Evolutionary conservation across 805 yeast genomes (phyloP), one percentile per base, ranked within the genome.

Genomic region (Saturnispora kantuleensis): DNA sequence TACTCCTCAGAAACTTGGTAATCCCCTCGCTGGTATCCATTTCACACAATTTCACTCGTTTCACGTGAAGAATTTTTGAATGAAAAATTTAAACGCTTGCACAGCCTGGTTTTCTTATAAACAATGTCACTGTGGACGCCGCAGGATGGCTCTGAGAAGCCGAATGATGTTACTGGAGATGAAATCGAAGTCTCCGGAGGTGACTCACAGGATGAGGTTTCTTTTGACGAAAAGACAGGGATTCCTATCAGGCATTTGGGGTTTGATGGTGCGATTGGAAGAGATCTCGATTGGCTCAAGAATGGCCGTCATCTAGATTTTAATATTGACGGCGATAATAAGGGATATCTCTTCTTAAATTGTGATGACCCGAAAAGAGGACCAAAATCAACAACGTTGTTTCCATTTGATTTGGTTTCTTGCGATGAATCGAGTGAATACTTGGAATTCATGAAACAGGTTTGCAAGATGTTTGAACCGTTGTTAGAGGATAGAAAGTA

Each of bases 1-100:
- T 80, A 17, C 78, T 71, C 50, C 90, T 69, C 28, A 83, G 65
- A 52, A 65, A 67, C 55, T 71, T 71, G 1, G 89, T 80, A 28
- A 79, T 57, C 1, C 70, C 67, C 50, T 76, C 83, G 0, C 76
- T 71, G 5, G 71, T 52, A 31, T 33, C 38, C 33, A 28, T 34
- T n/a, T 13, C 35, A 28, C 31, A 12, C 10, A 21, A 2, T 21
- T 21, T 21, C 26, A 21, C 26, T 21, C 26, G 26, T 21, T 21
- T 21, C 26, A 21, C 26, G 26, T 21, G 26, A 21, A 21, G 26
- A 21, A 21, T 21, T 21, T 21, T 21, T 21, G 26, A 21, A 21
- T 21, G 26, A 21, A 21, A 21, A 21, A 21, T 21, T 21, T 21
- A 21, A 21, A 21, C 26, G 26, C 26, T 21, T 21, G 26, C 26